Conservation (phyloP, 2,329 filamentous ascomycete genomes). For the Colletotrichum tanaceti region DNA sequence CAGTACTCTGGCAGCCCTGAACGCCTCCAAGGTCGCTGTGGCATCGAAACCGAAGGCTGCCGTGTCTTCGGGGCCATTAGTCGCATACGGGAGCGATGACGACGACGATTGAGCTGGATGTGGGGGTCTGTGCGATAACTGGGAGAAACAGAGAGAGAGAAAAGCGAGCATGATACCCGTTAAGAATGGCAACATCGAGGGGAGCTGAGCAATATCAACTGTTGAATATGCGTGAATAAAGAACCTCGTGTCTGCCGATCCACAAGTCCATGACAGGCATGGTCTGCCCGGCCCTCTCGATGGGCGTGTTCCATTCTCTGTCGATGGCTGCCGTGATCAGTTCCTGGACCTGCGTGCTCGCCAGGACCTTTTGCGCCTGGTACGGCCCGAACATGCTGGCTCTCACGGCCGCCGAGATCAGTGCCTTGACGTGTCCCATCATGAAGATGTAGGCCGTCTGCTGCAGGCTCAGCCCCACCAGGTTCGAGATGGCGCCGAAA, state of each 20-base stretch:
- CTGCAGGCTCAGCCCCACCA: conserved; percentile 69
- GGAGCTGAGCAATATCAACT: conserved; percentile 61
- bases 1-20: conserved; percentile 83
- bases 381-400: conserved; percentile 85
- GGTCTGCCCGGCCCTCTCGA: conserved; percentile 78
- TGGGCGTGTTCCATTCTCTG: conserved; percentile 66
- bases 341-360: conserved; percentile 66
- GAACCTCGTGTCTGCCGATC: conserved; percentile 83
- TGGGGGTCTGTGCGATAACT: conserved; percentile 78
- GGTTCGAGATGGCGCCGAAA: conserved; percentile 72
- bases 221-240: conserved; percentile 90
- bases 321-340: conserved; percentile 69
- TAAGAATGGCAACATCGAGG: conserved; percentile 38
- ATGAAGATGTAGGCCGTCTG: conserved; percentile 81
- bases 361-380: conserved; percentile 79
- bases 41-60: conserved; percentile 66
- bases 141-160: conserved; percentile 12
- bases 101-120: conserved; percentile 51
- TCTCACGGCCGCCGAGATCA: conserved; percentile 80
- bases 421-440: conserved; percentile 79
- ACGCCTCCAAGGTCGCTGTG: conserved; percentile 65
- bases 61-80: conserved; percentile 75
- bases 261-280: conserved; percentile 85
- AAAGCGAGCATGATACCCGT: conserved; percentile 39
- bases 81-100: conserved; percentile 88